Base-by-base conservation (phyloP, 805 yeast genomes). In the Metschnikowia bowlesiae region DNA sequence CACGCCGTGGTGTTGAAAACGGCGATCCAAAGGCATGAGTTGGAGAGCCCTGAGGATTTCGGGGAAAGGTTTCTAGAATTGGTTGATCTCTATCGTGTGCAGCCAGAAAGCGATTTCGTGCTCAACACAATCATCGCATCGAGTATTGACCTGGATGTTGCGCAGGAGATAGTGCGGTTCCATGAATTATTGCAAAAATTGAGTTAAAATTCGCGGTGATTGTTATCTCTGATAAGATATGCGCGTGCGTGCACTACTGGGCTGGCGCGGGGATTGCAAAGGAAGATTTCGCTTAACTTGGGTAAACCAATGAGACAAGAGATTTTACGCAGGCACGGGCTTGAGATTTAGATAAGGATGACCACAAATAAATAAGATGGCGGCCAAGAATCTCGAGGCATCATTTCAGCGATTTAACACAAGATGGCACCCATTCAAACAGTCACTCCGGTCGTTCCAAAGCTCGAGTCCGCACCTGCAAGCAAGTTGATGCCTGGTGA, bases 131-230 rank as follows among this genome's bases (percentile, higher is more conserved):
- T 67, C 43, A 59, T 71, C 31, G 62, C 70, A 2, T 70, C 74
- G 3, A 59, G 65, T 7, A 62, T 70, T 10, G 75, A 73, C 48
- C 59, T 62, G 11, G 63, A 63, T 36, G 64, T 72, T 41, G 66
- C 70, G 36, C 66, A 64, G 56, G 77, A 73, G 53, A 64, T 73
- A n/a, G 54, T 72, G 22, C 58, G 77, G 14, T 61, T 69, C 18
- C 57, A 65, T 30, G 64, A 66, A 13, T 58, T 63, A 16, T 56
- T 65, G 58, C 59, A 54, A 41, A 59, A 50, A 34, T 51, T 62
- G 46, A 31, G 43, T 31, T 45, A 33, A 45, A 18, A 26, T 34
- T 14, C 40, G 46, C 46, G 46, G 13, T 14, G 28, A 26, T 3
- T 41, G 33, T 36, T 44, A 44, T 35, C 46, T 44, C 16, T 30